A percentile compares a stretch with the other conserved stretches of the same genome.
Conservation (phyloP, 2,329 filamentous ascomycete genomes). For the Fusarium coffeatum region DNA sequence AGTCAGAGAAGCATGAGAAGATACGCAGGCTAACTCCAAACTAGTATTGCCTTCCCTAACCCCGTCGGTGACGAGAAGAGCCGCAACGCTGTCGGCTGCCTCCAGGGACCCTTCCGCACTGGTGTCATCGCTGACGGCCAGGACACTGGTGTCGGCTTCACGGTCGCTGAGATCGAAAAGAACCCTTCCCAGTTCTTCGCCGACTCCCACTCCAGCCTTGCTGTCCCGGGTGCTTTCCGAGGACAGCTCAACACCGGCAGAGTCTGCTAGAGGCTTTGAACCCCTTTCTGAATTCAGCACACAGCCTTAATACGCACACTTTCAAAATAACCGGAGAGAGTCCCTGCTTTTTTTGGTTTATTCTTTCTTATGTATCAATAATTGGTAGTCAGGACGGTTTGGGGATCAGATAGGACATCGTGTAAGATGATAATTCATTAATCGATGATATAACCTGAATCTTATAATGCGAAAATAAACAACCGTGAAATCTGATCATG, state of each 20-base stretch:
- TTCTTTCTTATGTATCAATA: slow-evolving; percentile 3
- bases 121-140: slow-evolving; percentile 47
- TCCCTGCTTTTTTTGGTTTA: not conserved
- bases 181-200: slow-evolving; percentile 64
- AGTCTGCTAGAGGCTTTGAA: slow-evolving; percentile 17
- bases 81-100: slow-evolving; percentile 56
- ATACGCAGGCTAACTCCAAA: slow-evolving; percentile 1
- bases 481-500: slow-evolving; percentile 18
- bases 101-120: slow-evolving; percentile 52
- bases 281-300: not conserved
- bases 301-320: not conserved
- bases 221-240: slow-evolving; percentile 62
- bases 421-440: slow-evolving; percentile 35
- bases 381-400: slow-evolving; percentile 15
- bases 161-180: slow-evolving; percentile 61
- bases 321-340: not conserved
- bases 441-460: slow-evolving; percentile 23
- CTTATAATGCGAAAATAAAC: not conserved
- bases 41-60: slow-evolving; percentile 62
- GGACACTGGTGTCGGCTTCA: slow-evolving; percentile 58
- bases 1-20: not conserved
- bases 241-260: slow-evolving; percentile 57
- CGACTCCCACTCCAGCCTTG: slow-evolving; percentile 63
- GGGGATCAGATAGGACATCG: slow-evolving; percentile 10
- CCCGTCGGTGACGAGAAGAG: slow-evolving; percentile 53